Conservation (phyloP, 768 basidiomycete genomes). For the Cytidiella melzeri region DNA sequence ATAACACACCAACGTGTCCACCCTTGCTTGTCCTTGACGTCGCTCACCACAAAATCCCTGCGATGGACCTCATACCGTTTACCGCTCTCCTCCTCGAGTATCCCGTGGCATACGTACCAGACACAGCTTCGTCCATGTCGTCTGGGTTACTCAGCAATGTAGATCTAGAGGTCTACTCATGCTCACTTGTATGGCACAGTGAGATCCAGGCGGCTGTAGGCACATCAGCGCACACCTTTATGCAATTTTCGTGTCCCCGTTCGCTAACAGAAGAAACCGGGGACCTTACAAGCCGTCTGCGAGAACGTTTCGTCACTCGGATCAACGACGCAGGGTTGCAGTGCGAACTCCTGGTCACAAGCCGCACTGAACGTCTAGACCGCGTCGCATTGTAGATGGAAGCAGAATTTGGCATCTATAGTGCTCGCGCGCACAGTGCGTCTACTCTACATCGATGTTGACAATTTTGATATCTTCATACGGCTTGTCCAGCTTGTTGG, state of each 20-base stretch:
- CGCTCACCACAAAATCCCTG: background rate
- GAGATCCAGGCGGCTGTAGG: too few species aligned
- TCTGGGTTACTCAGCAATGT: slow-evolving; percentile 39
- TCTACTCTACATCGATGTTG: slow-evolving; percentile 67
- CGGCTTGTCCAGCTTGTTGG: slow-evolving; percentile 80
- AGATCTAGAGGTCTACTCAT: slow-evolving; percentile 47
- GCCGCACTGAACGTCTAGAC: slow-evolving; percentile 34
- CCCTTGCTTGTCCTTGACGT: slow-evolving; percentile 13
- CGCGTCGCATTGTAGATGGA: slow-evolving; percentile 40
- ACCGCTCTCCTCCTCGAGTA: slow-evolving; percentile 60
- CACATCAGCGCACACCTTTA: slow-evolving; percentile 29
- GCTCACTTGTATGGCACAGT: slow-evolving; percentile 18
- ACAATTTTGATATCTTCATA: slow-evolving; percentile 91
- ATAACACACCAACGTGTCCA: background rate
- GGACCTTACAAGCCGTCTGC: slow-evolving; percentile 24
- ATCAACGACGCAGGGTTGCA: slow-evolving; percentile 21
- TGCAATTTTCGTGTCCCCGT: slow-evolving; percentile 56
- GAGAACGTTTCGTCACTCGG: slow-evolving; percentile 28
- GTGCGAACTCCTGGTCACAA: slow-evolving; percentile 24
- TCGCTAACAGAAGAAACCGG: slow-evolving; percentile 10
- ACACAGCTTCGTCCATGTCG: slow-evolving; percentile 3
- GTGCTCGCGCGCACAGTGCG: slow-evolving; percentile 11
- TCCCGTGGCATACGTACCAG: slow-evolving; percentile 48
- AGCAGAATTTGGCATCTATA: background rate
- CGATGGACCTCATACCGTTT: slow-evolving; percentile 38